Evolutionary conservation across 2,329 filamentous ascomycete species (phyloP).

Genomic region (Cercospora zeina): DNA sequence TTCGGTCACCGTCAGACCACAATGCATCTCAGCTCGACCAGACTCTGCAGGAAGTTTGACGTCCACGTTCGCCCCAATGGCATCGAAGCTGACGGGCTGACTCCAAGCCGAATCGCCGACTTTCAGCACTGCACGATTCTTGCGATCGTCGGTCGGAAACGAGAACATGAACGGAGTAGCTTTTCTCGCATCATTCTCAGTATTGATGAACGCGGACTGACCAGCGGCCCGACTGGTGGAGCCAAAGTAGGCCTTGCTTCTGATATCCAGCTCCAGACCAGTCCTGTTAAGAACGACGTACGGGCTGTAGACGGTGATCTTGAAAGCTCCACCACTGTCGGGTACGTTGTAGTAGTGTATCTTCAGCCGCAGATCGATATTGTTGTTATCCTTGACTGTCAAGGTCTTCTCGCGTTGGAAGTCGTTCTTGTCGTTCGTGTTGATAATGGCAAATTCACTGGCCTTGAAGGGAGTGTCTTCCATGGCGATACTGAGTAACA

Average conservation of each 20-base stretch:
- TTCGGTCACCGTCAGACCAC: constrained; percentile 83
- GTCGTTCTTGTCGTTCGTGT: constrained; percentile 81
- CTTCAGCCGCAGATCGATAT: constrained; percentile 74
- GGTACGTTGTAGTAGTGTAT: constrained; percentile 90
- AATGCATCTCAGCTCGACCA: constrained; percentile 78
- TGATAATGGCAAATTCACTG: constrained; percentile 97
- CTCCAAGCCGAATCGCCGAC: constrained; percentile 93
- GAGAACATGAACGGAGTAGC: constrained; percentile 95
- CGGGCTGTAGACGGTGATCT: constrained; percentile 89
- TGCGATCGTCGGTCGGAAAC: constrained; percentile 81
- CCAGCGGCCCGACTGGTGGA: constrained; percentile 80
- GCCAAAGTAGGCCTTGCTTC: constrained; percentile 85
- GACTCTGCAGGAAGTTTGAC: constrained; percentile 75
- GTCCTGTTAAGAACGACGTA: constrained; percentile 97
- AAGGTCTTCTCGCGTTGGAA: constrained; percentile 81
- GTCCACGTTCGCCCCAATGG: constrained; percentile 89
- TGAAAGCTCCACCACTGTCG: constrained; percentile 92
- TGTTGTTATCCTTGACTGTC: constrained; percentile 80
- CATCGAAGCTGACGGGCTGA: constrained; percentile 96
- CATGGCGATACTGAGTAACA: constrained; percentile 92
- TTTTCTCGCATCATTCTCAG: constrained; percentile 62
- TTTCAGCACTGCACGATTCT: constrained; percentile 85
- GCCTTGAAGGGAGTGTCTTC: constrained; percentile 93
- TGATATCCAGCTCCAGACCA: constrained; percentile 80
- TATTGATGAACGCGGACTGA: constrained; percentile 64